These are phyloP conservation scores for Neurospora sp. DNA, from an alignment of 495 filamentous ascomycete genomes.

Conservation along the genomic window DNA sequence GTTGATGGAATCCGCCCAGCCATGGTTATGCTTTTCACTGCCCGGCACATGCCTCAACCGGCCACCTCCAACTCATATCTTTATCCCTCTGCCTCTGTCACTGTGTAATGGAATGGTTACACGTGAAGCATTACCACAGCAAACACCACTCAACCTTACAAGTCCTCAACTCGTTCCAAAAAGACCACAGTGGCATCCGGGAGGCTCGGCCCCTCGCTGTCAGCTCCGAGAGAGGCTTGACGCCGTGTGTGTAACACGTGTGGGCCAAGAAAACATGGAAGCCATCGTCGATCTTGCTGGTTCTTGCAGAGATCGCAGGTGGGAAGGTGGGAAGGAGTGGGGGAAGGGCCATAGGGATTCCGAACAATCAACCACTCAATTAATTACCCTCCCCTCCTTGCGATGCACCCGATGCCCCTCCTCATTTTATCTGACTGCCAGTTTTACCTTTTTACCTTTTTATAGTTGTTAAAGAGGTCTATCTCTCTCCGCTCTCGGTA, in stretches of 20 bases:
- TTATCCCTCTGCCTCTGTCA: background rate
- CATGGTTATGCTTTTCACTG: background rate
- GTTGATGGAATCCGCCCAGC: background rate
- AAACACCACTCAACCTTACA: background rate
- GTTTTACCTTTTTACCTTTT: background rate
- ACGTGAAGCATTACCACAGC: background rate
- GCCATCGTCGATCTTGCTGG: background rate
- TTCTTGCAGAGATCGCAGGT: background rate
- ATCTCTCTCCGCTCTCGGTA: background rate
- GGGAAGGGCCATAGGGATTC: background rate
- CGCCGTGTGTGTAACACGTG: background rate
- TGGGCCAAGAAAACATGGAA: background rate
- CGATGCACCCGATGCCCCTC: background rate
- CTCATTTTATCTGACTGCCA: background rate
- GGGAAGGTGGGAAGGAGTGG: background rate
- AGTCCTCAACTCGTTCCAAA: background rate
- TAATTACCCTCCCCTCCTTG: background rate
- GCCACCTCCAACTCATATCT: background rate
- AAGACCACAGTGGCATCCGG: background rate
- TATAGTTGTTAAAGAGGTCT: background rate
- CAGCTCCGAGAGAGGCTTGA: background rate
- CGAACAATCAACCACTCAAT: background rate
- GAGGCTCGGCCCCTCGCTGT: background rate
- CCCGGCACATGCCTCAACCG: background rate
- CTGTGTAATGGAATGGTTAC: background rate